Evolutionary conservation across 306 rosid species (phyloP).

Genomic region (Prunus fruticosa): DNA sequence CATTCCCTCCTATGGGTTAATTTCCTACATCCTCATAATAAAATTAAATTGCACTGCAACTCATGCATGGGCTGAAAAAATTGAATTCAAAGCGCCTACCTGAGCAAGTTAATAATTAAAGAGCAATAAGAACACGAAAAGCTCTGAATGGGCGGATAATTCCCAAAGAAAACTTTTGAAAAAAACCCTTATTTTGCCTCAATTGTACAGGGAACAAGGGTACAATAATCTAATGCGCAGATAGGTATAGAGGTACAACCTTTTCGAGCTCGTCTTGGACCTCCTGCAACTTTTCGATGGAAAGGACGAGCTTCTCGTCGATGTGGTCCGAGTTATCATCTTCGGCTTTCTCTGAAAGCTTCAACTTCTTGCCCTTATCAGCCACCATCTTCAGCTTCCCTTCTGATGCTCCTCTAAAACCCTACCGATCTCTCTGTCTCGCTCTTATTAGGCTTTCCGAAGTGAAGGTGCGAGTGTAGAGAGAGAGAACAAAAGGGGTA

Average conservation of each 20-base stretch:
- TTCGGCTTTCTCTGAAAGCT: constrained; percentile 46
- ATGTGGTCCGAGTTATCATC: constrained; percentile 48
- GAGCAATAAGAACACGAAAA: not conserved
- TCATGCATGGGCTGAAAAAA: not conserved
- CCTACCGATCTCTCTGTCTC: constrained; percentile 38
- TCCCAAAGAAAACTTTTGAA: not conserved
- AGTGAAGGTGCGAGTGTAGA: not conserved
- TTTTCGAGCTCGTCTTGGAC: constrained; percentile 90
- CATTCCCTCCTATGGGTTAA: too few species aligned
- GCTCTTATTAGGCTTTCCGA: not conserved
- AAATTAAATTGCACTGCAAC: not conserved
- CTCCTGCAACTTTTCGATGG: constrained; percentile 85
- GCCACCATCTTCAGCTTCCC: constrained; percentile 47
- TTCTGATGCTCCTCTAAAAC: constrained; percentile 40
- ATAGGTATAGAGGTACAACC: constrained; percentile 29
- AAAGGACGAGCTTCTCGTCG: constrained; percentile 69
- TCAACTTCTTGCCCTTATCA: constrained; percentile 67
- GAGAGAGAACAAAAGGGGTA: constrained; percentile 26
- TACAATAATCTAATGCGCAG: not conserved
- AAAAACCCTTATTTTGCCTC: not conserved
- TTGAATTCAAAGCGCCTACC: not conserved
- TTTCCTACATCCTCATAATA: not conserved
- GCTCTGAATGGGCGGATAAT: not conserved
- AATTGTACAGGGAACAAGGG: not conserved
- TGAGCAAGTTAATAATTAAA: not conserved